Conservation (phyloP, 2,329 filamentous ascomycete genomes). For the Diaporthe batatas region DNA sequence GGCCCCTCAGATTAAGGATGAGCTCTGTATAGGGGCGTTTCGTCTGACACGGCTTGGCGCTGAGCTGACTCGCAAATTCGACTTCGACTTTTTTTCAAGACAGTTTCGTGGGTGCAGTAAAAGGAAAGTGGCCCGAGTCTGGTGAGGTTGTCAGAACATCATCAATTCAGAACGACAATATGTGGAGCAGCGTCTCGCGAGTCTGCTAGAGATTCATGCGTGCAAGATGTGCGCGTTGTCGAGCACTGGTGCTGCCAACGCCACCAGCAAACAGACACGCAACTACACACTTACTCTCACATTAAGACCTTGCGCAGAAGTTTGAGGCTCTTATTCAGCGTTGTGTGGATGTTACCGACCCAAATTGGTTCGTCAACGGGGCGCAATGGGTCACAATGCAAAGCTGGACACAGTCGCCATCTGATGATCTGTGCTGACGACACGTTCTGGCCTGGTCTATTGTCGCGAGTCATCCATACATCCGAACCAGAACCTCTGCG, state of each 20-base stretch:
- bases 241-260: background rate
- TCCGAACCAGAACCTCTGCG: background rate
- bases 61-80: slow-evolving; percentile 24
- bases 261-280: background rate
- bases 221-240: background rate
- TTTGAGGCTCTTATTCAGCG: background rate
- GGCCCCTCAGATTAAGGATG: slow-evolving; percentile 16
- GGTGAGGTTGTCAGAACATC: background rate
- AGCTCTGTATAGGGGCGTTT: slow-evolving; percentile 8
- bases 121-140: background rate
- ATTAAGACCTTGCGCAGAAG: too few species aligned
- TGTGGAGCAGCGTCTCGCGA: background rate
- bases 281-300: background rate
- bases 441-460: background rate
- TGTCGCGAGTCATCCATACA: slow-evolving; percentile 10
- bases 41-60: slow-evolving; percentile 18
- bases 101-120: background rate
- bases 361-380: background rate
- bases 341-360: background rate
- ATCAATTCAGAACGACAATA: background rate
- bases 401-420: background rate
- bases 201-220: background rate
- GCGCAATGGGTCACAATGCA: background rate
- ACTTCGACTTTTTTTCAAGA: background rate
- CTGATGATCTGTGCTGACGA: background rate